Base-by-base conservation (phyloP, 1,139 yeast genomes). In the Scheffersomyces segobiensis region DNA sequence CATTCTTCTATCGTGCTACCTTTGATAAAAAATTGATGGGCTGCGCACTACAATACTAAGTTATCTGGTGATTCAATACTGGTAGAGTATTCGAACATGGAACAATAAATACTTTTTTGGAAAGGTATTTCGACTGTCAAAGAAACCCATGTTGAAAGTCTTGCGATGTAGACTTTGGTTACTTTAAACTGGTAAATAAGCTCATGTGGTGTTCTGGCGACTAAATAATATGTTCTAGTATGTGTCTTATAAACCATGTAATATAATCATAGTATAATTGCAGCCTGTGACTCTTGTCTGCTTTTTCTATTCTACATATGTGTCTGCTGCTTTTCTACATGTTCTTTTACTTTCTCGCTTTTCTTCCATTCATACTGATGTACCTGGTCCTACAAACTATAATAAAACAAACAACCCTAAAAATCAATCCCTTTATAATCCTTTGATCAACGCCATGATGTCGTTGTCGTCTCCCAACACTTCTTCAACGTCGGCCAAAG, bases 401-500 rank as follows among this genome's bases (percentile, higher is more conserved):
- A 8, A 12, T 12, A 32, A 32, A 32, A 32, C 42, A 32, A 32
- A 32, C 17, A 32, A 32, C 42, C 42, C 42, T 24, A 5, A 32
- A 32, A 32, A 12, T 10, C 42, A 32, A 21, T n/a, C 50, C 24
- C 50, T 48, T 48, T 69, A 79, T 57, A 79, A 67, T 18, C 83
- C 83, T 65, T 77, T 76, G 54, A 80, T 77, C 57, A 80, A 72
- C 12, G 83, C 79, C 83, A 80, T 77, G 57, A 80, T 69, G 63
- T 80, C 84, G 57, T 72, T 71, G 64, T 80, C 83, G 55, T 79
- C 84, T 21, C 83, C 84, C 55, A 83, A 70, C 10, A 78, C 76
- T 64, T 86, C 91, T 66, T 89, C 95, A 49, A 89, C 90, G 65
- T 87, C 89, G 10, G 87, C 85, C 65, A 89, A 73, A 1, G 91